Evolutionary conservation across 176 grass and related monocot genomes (phyloP), one percentile per base, ranked within the genome.

Genomic region (Calamus simplicifolius): DNA sequence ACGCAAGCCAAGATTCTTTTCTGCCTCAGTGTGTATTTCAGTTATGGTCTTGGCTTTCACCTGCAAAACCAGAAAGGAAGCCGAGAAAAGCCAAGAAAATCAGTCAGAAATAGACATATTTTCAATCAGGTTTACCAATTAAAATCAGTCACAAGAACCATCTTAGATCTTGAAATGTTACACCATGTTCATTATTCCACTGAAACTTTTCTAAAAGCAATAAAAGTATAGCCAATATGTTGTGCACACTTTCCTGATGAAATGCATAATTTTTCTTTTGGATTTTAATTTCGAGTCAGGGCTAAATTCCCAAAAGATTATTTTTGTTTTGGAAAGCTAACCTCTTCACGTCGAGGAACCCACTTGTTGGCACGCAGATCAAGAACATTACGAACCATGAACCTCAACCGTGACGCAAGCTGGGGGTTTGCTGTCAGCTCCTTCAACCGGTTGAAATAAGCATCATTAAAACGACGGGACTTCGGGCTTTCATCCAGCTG

Each of bases 291-390:
- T 43, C 35, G 12, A 43, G 35, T 10, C 8, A 43, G 10, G 35
- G 35, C 35, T 43, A 43, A 43, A 43, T 43, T 43, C 13, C 35
- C 35, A 13, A 43, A 23, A 13, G 6, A 43, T 13, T 43, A 13
- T 10, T 43, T 43, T 43, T 2, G 6, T 12, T 13, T 43, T 43
- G 35, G 35, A 43, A 43, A 43, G 8, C 59, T 75, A 76, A 95
- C 89, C 89, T 95, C 89, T 26, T 88, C 89, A 53, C 89, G 89
- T 61, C 89, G 89, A 58, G 89, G 89, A 13, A 95, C 89, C 89
- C 89, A 95, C 27, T 71, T 88, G 72, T 95, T 89, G 1, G 89
- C 76, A 18, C 89, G 85, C 43, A 88, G 78, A 63, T 95, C 89
- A 35, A 95, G 66, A 59, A 95, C 79, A 79, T 85, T 25, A 6